phyloP scores from a whole-genome alignment of 2,329 filamentous ascomycete genomes.

The Cercospora citrullina region DNA sequence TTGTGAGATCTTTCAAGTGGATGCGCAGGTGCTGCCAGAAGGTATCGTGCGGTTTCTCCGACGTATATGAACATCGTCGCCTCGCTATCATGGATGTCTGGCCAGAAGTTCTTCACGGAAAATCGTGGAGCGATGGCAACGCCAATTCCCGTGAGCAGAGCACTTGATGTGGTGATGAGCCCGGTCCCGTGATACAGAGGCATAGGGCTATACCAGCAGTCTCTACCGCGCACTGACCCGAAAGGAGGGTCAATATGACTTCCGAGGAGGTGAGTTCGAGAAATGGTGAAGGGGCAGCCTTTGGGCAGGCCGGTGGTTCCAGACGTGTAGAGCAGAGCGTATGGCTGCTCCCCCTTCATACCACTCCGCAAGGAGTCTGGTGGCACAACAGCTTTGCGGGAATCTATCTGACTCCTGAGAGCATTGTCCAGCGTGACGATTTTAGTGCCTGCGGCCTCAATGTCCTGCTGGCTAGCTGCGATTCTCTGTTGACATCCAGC shows the following conservation, averaged over 20 bases:
- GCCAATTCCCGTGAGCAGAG: slow-evolving; percentile 57
- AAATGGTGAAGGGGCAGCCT: slow-evolving; percentile 62
- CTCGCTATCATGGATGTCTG: slow-evolving; percentile 64
- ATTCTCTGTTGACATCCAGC: slow-evolving; percentile 56
- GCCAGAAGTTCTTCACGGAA: slow-evolving; percentile 69
- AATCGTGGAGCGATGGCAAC: slow-evolving; percentile 67
- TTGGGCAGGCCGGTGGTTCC: slow-evolving; percentile 76
- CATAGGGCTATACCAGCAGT: slow-evolving; percentile 75
- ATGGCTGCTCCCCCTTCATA: slow-evolving; percentile 54
- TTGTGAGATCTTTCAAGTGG: slow-evolving; percentile 60
- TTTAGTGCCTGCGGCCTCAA: slow-evolving; percentile 58
- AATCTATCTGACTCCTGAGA: slow-evolving; percentile 48
- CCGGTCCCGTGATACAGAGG: slow-evolving; percentile 76
- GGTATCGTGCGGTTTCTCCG: slow-evolving; percentile 72
- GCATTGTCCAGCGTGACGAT: slow-evolving; percentile 55
- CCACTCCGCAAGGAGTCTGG: slow-evolving; percentile 31
- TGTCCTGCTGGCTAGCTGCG: slow-evolving; percentile 50
- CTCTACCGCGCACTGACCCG: slow-evolving; percentile 54
- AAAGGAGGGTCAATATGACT: slow-evolving; percentile 36
- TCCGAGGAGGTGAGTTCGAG: slow-evolving; percentile 47
- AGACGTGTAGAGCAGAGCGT: slow-evolving; percentile 72
- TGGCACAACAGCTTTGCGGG: slow-evolving; percentile 26
- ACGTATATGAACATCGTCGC: slow-evolving; percentile 75
- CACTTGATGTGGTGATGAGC: slow-evolving; percentile 61
- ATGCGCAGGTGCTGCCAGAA: slow-evolving; percentile 65